Conservation (phyloP, 192 early-diverging fungal species). For the Spizellomyces punctatus region DNA sequence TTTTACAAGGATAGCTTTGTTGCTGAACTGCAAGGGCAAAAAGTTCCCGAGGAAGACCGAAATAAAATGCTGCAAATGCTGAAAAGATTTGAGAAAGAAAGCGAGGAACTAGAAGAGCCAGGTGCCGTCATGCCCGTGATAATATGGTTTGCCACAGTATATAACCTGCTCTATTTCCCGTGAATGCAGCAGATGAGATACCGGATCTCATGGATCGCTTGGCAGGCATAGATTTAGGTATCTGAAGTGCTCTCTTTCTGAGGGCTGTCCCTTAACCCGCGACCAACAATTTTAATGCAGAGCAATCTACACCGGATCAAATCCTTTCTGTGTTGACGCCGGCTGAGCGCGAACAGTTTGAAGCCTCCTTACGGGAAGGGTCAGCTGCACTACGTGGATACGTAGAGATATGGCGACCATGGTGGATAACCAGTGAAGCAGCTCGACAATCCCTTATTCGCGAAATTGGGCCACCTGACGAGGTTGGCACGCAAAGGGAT, state of each 20-base stretch:
- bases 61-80: conserved; percentile 56
- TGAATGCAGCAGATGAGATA: conserved; percentile 38
- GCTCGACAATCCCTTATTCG: background rate
- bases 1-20: conserved; percentile 64
- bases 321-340: conserved; percentile 53
- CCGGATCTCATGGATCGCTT: conserved; percentile 51
- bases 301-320: conserved; percentile 42
- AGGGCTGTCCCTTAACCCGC: background rate
- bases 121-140: background rate
- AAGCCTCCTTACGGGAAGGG: conserved; percentile 37
- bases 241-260: conserved; percentile 3
- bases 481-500: background rate
- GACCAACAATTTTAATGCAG: conserved; percentile 20
- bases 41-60: conserved; percentile 45
- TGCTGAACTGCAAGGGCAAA: conserved; percentile 52
- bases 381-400: background rate
- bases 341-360: conserved; percentile 54
- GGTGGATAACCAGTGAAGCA: conserved; percentile 15
- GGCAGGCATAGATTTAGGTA: conserved; percentile 45
- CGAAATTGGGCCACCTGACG: background rate
- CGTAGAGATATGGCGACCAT: conserved; percentile 25
- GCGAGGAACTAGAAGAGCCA: conserved; percentile 1
- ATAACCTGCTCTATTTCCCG: background rate
- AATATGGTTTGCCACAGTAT: background rate
- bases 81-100: conserved; percentile 43